Evolutionary conservation across 768 basidiomycete species (phyloP).

Genomic region (Boletellus emodensis): DNA sequence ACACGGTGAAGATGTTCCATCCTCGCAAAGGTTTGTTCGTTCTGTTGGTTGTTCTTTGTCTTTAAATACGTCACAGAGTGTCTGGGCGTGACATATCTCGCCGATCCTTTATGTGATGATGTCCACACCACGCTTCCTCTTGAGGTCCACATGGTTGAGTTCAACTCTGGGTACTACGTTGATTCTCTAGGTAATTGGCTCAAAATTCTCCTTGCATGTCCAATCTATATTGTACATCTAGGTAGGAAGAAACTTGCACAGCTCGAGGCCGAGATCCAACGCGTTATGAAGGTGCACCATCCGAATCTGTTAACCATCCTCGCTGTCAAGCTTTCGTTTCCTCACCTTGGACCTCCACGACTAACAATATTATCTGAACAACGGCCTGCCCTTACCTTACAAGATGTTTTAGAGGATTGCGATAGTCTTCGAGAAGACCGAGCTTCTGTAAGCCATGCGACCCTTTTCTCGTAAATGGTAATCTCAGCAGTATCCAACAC

Average conservation of each 20-base stretch:
- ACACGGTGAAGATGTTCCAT: slow-evolving; percentile 66
- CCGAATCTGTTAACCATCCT: slow-evolving; percentile 63
- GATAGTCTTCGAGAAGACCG: slow-evolving; percentile 70
- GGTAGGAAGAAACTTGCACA: slow-evolving; percentile 68
- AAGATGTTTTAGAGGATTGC: slow-evolving; percentile 74
- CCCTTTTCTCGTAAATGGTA: not conserved
- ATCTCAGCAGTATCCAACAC: not conserved
- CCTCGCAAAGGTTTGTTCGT: slow-evolving; percentile 54
- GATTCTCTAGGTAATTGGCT: slow-evolving; percentile 50
- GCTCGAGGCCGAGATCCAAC: slow-evolving; percentile 62
- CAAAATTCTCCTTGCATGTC: not conserved
- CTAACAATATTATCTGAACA: slow-evolving; percentile 72
- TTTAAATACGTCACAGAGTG: slow-evolving; percentile 39
- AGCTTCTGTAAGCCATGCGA: slow-evolving; percentile 48
- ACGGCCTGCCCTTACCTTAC: slow-evolving; percentile 58
- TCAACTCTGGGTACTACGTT: slow-evolving; percentile 65
- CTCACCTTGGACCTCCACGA: slow-evolving; percentile 48
- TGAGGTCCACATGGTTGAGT: slow-evolving; percentile 64
- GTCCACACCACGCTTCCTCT: slow-evolving; percentile 54
- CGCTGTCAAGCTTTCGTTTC: slow-evolving; percentile 59
- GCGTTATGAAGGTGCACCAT: slow-evolving; percentile 56
- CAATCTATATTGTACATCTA: slow-evolving; percentile 13
- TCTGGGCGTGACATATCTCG: slow-evolving; percentile 65
- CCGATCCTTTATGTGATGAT: slow-evolving; percentile 73
- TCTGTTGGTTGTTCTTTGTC: not conserved